phyloP scores from a whole-genome alignment of 78 protist genomes.

The Dictyostelium purpureum region DNA sequence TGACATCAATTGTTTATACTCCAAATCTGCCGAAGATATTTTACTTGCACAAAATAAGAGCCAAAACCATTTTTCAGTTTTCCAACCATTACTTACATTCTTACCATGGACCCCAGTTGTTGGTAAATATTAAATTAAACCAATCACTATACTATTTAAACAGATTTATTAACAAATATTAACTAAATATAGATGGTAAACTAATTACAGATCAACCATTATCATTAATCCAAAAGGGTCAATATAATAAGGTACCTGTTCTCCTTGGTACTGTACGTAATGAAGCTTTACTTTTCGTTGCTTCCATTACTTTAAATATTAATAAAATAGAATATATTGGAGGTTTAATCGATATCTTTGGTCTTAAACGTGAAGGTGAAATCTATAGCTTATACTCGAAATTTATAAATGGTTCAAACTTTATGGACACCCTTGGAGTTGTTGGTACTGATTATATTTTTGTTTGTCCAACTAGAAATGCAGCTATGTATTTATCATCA shows the following conservation, averaged over 20 bases:
- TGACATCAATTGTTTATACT: slow-evolving; percentile 17
- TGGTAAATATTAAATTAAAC: slow-evolving; percentile 22
- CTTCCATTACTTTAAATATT: slow-evolving; percentile 36
- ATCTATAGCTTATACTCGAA: neutral
- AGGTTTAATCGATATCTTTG: slow-evolving; percentile 50
- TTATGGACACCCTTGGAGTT: neutral
- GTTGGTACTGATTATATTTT: slow-evolving; percentile 75
- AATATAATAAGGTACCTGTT: slow-evolving; percentile 63
- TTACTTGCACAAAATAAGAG: slow-evolving; percentile 11
- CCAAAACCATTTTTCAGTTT: neutral
- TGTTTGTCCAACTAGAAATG: slow-evolving; percentile 71
- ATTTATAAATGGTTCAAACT: neutral
- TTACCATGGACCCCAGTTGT: slow-evolving; percentile 74
- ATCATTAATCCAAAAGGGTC: slow-evolving; percentile 35
- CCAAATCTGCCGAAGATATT: slow-evolving; percentile 7
- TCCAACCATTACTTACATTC: slow-evolving; percentile 28
- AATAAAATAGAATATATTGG: slow-evolving; percentile 5
- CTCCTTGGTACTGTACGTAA: slow-evolving; percentile 56
- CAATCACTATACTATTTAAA: too few relatives aligned
- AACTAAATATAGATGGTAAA: slow-evolving; percentile 37
- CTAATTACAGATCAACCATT: slow-evolving; percentile 72
- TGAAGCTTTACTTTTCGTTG: slow-evolving; percentile 60
- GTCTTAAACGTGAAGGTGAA: neutral
- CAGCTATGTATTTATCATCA: neutral
- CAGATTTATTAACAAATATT: too few relatives aligned